Evolutionary conservation across 1,139 yeast species (phyloP).

Genomic region (Nakaseomyces bracarensis): DNA sequence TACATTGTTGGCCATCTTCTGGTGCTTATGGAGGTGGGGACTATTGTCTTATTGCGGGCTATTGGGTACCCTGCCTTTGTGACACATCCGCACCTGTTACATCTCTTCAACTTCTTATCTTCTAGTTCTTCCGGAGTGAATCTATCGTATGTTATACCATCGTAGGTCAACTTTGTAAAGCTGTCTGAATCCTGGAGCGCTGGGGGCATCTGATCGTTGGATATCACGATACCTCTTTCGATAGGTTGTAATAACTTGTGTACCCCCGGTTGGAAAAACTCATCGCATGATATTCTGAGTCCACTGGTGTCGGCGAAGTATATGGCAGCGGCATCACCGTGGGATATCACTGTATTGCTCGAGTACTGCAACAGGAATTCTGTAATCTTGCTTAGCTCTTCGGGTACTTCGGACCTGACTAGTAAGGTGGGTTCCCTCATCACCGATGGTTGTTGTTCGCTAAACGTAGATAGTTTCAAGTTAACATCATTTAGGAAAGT

Average conservation of each 20-base stretch:
- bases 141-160: constrained; percentile 30
- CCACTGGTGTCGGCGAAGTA: constrained; percentile 29
- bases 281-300: constrained; percentile 26
- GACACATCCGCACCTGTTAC: constrained; percentile 32
- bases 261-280: constrained; percentile 20
- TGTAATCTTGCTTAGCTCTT: constrained; percentile 19
- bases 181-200: constrained; percentile 15
- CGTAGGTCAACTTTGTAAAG: constrained; percentile 23
- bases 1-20: constrained; percentile 34
- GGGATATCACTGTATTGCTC: constrained; percentile 26
- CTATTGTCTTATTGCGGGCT: constrained; percentile 26
- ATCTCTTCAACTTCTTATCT: constrained; percentile 26
- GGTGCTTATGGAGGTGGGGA: constrained; percentile 29
- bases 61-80: constrained; percentile 31
- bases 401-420: constrained; percentile 29
- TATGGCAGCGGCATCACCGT: constrained; percentile 25
- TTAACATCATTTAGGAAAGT: constrained; percentile 29
- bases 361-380: constrained; percentile 26
- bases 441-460: constrained; percentile 23
- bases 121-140: constrained; percentile 18
- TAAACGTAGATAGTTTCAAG: constrained; percentile 25
- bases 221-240: constrained; percentile 25
- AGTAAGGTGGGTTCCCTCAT: constrained; percentile 26
- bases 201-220: constrained; percentile 13
- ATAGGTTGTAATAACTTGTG: constrained; percentile 23